These are phyloP conservation scores for Hyaloscypha bicolor DNA, from an alignment of 495 filamentous ascomycete genomes.

Conservation along the genomic window DNA sequence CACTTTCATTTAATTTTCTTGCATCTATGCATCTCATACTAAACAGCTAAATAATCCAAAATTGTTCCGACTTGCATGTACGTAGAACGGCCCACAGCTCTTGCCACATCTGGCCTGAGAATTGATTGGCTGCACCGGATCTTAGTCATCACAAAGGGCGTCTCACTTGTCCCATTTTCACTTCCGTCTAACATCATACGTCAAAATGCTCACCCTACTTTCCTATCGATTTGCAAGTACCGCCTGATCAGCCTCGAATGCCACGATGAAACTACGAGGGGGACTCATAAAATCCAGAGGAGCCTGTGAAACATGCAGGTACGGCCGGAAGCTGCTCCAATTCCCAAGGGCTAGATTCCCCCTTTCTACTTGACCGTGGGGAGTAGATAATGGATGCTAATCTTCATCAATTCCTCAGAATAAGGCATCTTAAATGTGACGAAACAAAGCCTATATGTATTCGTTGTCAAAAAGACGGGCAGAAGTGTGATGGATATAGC, in stretches of 20 bases:
- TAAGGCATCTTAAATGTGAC: conserved; percentile 13
- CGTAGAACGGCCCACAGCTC: no score
- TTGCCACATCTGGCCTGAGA: neutral
- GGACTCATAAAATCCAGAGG: neutral
- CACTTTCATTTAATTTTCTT: no score
- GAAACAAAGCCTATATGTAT: conserved; percentile 9
- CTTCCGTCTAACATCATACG: neutral
- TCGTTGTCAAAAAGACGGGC: neutral
- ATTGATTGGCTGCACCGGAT: neutral
- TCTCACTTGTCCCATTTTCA: neutral
- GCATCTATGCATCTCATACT: no score
- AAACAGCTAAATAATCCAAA: no score
- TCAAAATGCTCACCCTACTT: neutral
- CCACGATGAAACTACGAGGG: neutral
- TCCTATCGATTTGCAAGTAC: neutral
- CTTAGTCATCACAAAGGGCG: neutral
- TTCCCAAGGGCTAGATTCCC: no score
- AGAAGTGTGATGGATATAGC: conserved; percentile 2
- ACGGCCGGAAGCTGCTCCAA: neutral
- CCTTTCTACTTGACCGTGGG: neutral
- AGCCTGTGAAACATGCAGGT: neutral
- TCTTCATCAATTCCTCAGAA: neutral
- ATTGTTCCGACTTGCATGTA: no score
- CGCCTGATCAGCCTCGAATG: neutral
- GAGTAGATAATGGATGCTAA: neutral